phyloP scores from a whole-genome alignment of 129 eudicot genomes.

The Artemisia annua region DNA sequence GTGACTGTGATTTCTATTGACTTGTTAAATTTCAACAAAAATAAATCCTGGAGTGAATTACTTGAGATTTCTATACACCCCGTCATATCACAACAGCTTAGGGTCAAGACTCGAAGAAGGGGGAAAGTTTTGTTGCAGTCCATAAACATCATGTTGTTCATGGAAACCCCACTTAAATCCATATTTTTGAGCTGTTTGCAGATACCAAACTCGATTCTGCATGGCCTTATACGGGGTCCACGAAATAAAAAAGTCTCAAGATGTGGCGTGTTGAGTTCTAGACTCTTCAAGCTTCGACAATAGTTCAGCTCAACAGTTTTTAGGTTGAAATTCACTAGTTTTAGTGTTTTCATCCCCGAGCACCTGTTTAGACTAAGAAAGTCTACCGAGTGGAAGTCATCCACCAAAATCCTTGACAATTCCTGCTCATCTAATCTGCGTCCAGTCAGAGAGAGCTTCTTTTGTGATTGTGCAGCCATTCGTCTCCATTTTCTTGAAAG shows the following conservation, averaged over 20 bases:
- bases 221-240: slow-evolving; percentile 10
- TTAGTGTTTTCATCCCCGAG: slow-evolving; percentile 15
- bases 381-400: slow-evolving; percentile 19
- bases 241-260: slow-evolving; percentile 14
- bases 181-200: background rate
- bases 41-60: background rate
- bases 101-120: background rate
- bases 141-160: slow-evolving; percentile 18
- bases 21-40: background rate
- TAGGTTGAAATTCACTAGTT: slow-evolving; percentile 9
- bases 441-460: background rate
- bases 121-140: slow-evolving; percentile 4
- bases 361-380: slow-evolving; percentile 6
- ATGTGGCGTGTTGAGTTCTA: slow-evolving; percentile 17
- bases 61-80: background rate
- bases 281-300: slow-evolving; percentile 14
- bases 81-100: no score
- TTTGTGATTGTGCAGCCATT: background rate
- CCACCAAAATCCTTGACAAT: background rate
- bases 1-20: background rate
- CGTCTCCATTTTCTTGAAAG: no score
- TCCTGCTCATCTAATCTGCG: background rate
- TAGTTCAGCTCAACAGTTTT: background rate
- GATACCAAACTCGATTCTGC: slow-evolving; percentile 5
- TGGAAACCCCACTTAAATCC: slow-evolving; percentile 13